Evolutionary conservation across 1,284 basidiomycete species (phyloP).

Genomic region (Cerrena zonata): DNA sequence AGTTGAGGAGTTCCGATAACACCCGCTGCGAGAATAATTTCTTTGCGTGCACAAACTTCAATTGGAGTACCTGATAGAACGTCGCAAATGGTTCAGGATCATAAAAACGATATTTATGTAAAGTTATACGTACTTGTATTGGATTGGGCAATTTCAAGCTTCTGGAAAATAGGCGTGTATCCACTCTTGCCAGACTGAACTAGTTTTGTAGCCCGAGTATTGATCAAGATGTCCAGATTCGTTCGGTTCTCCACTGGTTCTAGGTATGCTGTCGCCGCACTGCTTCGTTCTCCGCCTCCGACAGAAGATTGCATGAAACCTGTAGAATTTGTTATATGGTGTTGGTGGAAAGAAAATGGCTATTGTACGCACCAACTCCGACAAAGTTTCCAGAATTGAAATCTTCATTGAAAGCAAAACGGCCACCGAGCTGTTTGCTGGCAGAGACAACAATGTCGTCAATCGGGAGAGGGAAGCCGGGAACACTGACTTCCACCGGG

Average conservation of each 20-base stretch:
- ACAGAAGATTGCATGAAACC: conserved; percentile 15
- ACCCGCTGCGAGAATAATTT: conserved; percentile 30
- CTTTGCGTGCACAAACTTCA: conserved; percentile 7
- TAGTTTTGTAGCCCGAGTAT: conserved; percentile 25
- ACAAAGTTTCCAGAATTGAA: conserved; percentile 18
- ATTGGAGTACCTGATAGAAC: not conserved
- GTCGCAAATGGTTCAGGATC: not conserved
- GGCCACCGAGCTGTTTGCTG: conserved; percentile 8
- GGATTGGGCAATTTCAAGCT: too few species aligned
- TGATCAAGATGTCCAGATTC: conserved; percentile 28
- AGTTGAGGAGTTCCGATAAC: conserved; percentile 31
- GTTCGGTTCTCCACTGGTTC: conserved; percentile 11
- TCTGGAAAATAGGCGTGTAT: too few species aligned
- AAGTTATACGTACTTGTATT: too few species aligned
- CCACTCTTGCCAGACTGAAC: conserved; percentile 18
- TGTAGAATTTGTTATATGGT: too few species aligned
- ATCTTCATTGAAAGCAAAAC: conserved; percentile 19
- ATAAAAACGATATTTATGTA: too few species aligned
- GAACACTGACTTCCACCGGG: conserved; percentile 12
- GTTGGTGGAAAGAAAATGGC: not conserved
- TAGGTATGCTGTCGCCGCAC: conserved; percentile 19
- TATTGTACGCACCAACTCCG: conserved; percentile 14
- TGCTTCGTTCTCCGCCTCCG: conserved; percentile 14
- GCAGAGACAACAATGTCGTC: conserved; percentile 13
- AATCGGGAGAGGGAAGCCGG: conserved; percentile 9